Conservation (phyloP, 2,329 filamentous ascomycete species). For the Hypoxylon sp. region DNA sequence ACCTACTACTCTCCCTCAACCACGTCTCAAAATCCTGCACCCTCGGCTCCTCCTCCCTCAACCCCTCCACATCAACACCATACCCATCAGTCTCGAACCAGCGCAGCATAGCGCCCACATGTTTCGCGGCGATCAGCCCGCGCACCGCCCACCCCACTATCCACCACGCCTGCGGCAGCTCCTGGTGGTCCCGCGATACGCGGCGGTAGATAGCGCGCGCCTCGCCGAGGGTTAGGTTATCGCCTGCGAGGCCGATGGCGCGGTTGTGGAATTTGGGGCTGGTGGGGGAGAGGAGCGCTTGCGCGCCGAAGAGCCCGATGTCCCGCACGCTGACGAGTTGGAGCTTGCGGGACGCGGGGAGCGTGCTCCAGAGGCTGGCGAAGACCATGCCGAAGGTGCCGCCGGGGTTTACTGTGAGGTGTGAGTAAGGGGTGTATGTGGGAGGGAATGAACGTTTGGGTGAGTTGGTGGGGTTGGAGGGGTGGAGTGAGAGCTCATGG, state of each 20-base stretch:
- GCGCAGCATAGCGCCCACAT: conserved; percentile 56
- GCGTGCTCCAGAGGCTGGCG: conserved; percentile 52
- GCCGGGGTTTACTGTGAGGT: conserved; percentile 50
- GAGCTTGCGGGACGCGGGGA: conserved; percentile 52
- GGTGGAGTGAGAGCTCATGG: not conserved
- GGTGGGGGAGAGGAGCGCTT: conserved; percentile 50
- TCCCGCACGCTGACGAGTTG: conserved; percentile 58
- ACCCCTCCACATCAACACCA: conserved; percentile 56
- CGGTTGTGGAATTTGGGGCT: conserved; percentile 49
- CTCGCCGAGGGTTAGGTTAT: conserved; percentile 56
- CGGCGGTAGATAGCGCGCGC: conserved; percentile 51
- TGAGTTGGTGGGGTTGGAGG: not conserved
- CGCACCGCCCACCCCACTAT: conserved; percentile 53
- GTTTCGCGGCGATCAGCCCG: conserved; percentile 46
- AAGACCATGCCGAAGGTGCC: conserved; percentile 54
- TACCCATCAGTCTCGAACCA: conserved; percentile 60
- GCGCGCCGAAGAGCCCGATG: conserved; percentile 57
- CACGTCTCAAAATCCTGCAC: conserved; percentile 58
- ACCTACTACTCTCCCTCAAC: conserved; percentile 56
- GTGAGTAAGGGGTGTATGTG: not conserved
- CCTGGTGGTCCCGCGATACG: conserved; percentile 36
- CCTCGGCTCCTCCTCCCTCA: conserved; percentile 51
- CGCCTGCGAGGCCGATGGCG: conserved; percentile 56
- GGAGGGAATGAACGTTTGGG: not conserved
- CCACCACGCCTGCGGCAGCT: conserved; percentile 55